Evolutionary conservation across 2,329 filamentous ascomycete genomes (phyloP), one percentile per base, ranked within the genome.

Genomic region (Trichothecium roseum): DNA sequence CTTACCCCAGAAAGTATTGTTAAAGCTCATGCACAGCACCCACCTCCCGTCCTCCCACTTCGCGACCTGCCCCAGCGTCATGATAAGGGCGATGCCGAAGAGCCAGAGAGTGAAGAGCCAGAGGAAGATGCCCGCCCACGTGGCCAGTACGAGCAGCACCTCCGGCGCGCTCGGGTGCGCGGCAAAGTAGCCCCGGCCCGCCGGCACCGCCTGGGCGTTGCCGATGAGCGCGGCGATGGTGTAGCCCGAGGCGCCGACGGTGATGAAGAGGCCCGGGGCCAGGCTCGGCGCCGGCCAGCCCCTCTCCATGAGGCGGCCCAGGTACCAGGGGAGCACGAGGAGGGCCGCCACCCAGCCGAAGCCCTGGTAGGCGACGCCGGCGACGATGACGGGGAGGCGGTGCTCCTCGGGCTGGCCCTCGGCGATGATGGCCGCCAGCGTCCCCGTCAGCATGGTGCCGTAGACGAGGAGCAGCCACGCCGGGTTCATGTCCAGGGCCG

Each of bases 391-490:
- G 3, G 77, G 68, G 16, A 83, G 54, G 2, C 74, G 69, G 1
- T 66, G 52, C 7, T 63, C 53, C 1, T 69, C 55, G 0, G 77
- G 73, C 42, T 85, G 81, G 1, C 68, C 67, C 5, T 66, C 62
- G 7, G 72, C 67, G 34, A 84, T 78, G 39, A 81, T 70, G 1
- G 74, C 72, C 2, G 81, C 79, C 30, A 85, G 74, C 3, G 80
- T 85, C 3, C 81, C 81, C 1, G 70, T 71, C 8, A 85, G 64
- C 81, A 85, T 84, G 52, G 82, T 64, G 13, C 80, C 80, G 53
- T 84, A 85, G 47, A 84, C 78, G 29, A 81, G 81, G 6, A 86
- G 59, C 38, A 84, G 73, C 80, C 80, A 84, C 0, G 78, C 76
- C 0, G 81, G 81, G 66, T 81, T 83, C 72, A 84, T 82, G 28